Evolutionary conservation across 768 basidiomycete genomes (phyloP), one percentile per base, ranked within the genome.

Genomic region (Mrakia hoshinonis): DNA sequence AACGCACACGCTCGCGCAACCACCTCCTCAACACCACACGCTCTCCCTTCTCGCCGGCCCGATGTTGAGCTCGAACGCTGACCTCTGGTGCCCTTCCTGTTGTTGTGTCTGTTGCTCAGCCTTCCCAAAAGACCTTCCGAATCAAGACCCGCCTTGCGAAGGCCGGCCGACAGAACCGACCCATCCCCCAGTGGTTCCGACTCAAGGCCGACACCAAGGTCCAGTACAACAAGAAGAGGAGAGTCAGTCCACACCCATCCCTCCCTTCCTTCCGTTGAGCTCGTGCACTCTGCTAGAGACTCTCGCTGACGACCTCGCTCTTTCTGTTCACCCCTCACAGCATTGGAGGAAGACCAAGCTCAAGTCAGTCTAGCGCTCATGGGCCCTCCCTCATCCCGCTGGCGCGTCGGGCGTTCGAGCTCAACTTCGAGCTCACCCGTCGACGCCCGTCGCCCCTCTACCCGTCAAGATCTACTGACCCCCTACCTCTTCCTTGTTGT

Each of bases 321-420:
- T 24, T 31, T 39, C 31, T 1, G 24, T 46, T 52, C 49, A n/a
- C 46, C 34, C 38, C 34, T 49, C 15, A 12, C 29, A 65, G 81
- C 95, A 99, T 85, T 99, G 95, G 95, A 86, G 95, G 80, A 89
- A 95, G 82, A 98, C 95, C 75, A 98, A 98, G 85, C 87, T 98
- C 83, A 94, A 94, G 58, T 61, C 34, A 31, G 58, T 61, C 43
- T 43, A 43, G 43, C 43, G 43, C 43, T 7, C 43, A n/a, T n/a
- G n/a, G n/a, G n/a, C n/a, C n/a, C n/a, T n/a, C n/a, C n/a, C n/a
- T n/a, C n/a, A n/a, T n/a, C n/a, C n/a, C n/a, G n/a, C n/a, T n/a
- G n/a, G n/a, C n/a, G n/a, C n/a, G n/a, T n/a, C n/a, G n/a, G n/a
- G n/a, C n/a, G n/a, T n/a, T n/a, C n/a, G 43, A 43, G 43, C 43